These are phyloP conservation scores for Xylaria sp. DNA, from an alignment of 2,329 filamentous ascomycete species.

Conservation along the genomic window DNA sequence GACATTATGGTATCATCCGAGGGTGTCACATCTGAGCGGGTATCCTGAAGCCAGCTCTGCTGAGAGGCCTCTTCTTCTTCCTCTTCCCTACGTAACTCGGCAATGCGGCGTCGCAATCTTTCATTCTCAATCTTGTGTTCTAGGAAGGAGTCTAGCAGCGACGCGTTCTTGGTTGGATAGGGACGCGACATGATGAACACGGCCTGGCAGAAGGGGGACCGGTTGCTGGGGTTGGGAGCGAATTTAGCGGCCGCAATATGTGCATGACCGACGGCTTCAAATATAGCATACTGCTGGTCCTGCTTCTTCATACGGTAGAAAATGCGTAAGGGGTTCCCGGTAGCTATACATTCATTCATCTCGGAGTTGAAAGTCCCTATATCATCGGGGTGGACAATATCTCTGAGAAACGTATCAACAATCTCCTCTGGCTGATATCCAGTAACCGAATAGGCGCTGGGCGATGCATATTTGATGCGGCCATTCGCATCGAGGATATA, in stretches of 20 bases:
- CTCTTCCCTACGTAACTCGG: conserved; percentile 86
- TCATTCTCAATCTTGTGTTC: conserved; percentile 98
- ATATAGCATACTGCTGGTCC: conserved; percentile 79
- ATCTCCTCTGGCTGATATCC: conserved; percentile 79
- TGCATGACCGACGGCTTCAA: conserved; percentile 92
- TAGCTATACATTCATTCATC: conserved; percentile 88
- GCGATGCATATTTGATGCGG: conserved; percentile 85
- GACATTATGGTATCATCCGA: conserved; percentile 59
- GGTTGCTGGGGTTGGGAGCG: conserved; percentile 70
- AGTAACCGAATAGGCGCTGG: conserved; percentile 77
- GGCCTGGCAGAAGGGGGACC: conserved; percentile 80
- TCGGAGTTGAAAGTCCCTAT: conserved; percentile 84
- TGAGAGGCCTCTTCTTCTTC: conserved; percentile 79
- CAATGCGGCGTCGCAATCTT: conserved; percentile 83
- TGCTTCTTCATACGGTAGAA: conserved; percentile 86
- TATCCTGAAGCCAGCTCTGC: conserved; percentile 68
- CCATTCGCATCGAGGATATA: conserved; percentile 89
- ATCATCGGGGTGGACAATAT: conserved; percentile 89
- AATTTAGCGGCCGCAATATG: conserved; percentile 80
- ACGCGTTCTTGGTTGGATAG: conserved; percentile 88
- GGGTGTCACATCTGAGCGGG: conserved; percentile 63
- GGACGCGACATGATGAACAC: conserved; percentile 94
- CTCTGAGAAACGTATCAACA: conserved; percentile 78
- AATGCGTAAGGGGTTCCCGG: conserved; percentile 80
- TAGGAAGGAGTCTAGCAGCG: conserved; percentile 88